Base-by-base conservation (phyloP, 2,329 filamentous ascomycete genomes). In the Chlorencoelia australis region DNA sequence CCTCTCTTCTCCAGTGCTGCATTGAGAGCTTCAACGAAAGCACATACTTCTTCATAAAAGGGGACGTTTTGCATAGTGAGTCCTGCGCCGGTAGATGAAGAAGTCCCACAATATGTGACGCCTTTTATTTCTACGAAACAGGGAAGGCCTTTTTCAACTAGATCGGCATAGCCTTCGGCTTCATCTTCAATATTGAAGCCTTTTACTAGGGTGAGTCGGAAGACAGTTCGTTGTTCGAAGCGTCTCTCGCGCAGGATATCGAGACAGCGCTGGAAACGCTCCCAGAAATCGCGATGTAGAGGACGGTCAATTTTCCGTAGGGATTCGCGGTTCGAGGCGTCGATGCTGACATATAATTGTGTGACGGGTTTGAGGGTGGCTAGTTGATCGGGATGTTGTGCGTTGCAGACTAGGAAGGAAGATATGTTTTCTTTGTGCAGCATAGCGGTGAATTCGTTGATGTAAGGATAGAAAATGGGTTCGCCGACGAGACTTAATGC, bases 161-260 rank as follows among this genome's bases (percentile, higher is more conserved):
- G 75, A 52, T 85, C 78, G 0, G 89, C 89, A 54, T 98, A 96
- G 4, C 89, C 89, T 46, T 80, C 73, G 5, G 80, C 86, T 60
- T 95, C 91, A 49, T 94, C 88, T 16, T 94, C 89, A 46, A 96
- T 77, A 57, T 98, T 96, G 72, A 98, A 96, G 3, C 88, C 89
- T 64, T 96, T 96, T 56, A 96, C 91, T 2, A 98, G 77, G 0
- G 89, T 96, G 3, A 96, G 71, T 2, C 91, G 79, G 68, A 94
- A 96, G 4, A 96, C 91, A 5, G 91, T 96, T 37, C 89, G 79
- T 57, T 95, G 89, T 37, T 79, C 71, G 65, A 84, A 81, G 26
- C 89, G 75, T 60, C 84, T 82, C 58, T 83, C 81, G 11, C 83
- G 75, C 15, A 96, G 65, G 44, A 98, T 94, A 41, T 93, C 86